A percentile compares a stretch with the other conserved stretches of the same genome.
Conservation (phyloP, 306 rosid genomes). For the barrel medic (Medicago truncatula) region MtrunA17r5.0-ANR NC_053048.1:36763001-36763500, state of each 20-base stretch:
- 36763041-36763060: too few relatives aligned
- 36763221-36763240: constrained; percentile 97
- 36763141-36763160: background rate
- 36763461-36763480: constrained; percentile 61
- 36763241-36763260: constrained; percentile 96
- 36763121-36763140: constrained; percentile 8
- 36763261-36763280: constrained; percentile 88
- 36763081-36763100: too few relatives aligned
- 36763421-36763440: constrained; percentile 58
- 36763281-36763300: constrained; percentile 95
- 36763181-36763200: constrained; percentile 35
- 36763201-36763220: constrained; percentile 93
- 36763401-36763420: constrained; percentile 53
- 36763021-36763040: too few relatives aligned
- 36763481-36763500: constrained; percentile 49
- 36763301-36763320: constrained; percentile 95
- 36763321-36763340: constrained; percentile 93
- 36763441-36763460: constrained; percentile 50
- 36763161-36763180: background rate
- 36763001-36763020: too few relatives aligned
- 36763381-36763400: background rate
- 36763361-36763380: constrained; percentile 55
- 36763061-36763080: too few relatives aligned
- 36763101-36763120: too few relatives aligned
- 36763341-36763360: constrained; percentile 97